Evolutionary conservation across 805 yeast genomes (phyloP), one percentile per base, ranked within the genome.

Genomic region (Candida awuae): DNA sequence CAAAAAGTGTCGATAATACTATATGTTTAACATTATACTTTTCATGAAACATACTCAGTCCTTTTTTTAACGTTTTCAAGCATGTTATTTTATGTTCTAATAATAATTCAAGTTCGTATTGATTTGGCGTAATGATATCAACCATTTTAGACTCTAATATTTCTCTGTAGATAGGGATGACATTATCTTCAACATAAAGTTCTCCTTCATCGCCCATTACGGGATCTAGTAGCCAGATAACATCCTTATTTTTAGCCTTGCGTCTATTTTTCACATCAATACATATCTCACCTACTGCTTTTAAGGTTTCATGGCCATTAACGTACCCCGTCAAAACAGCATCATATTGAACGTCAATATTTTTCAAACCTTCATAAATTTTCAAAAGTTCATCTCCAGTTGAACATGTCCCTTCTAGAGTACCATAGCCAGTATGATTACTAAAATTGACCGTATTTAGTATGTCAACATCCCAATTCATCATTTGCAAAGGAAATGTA

Each of bases 61-160:
- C 85, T 17, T 41, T 29, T 25, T 55, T 53, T 32, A 84, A 63
- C 8, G 61, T 52, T 1, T 53, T 61, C 19, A 52, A 41, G 19
- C 65, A 56, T 2, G 51, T 52, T 16, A 84, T 70, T 37, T 65
- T 66, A 38, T 61, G 53, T 12, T 49, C 59, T 18, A 53, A 19
- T 31, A 90, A 59, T 21, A 85, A 56, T 59, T 87, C 96, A 14
- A 82, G 69, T 56, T 88, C 97, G 58, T 82, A 90, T 56, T 84
- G 94, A 57, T 88, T 88, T 3, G 97, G 97, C 0, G 97, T 88
- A 13, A 84, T 74, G 8, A 85, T 63, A 48, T 83, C 85, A 8
- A 87, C 82, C 1, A 46, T 51, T 6, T 68, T 75, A 29, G 51
- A 48, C 15, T 56, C 47, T 21, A 80, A 53, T 12, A 77, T 62